Base-by-base conservation (phyloP, 2,329 filamentous ascomycete genomes). In the Microthyrium microscopicum region DNA sequence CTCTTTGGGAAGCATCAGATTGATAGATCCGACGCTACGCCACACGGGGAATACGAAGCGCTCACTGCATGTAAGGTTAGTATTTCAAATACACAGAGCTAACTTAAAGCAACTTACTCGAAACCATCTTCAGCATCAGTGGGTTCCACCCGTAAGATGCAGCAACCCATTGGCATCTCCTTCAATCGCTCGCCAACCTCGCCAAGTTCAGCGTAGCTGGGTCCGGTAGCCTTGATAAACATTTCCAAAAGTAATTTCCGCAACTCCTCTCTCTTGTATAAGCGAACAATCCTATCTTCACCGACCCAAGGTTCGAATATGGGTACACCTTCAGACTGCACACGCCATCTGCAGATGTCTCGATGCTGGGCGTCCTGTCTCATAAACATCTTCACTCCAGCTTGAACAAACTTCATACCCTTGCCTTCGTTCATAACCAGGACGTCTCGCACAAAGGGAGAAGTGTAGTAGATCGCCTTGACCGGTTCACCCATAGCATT, bases 311-410 rank as follows among this genome's bases (percentile, higher is more conserved):
- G 80, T 50, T 93, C 80, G 22, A 94, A 65, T 43, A 98, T 84
- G 7, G 79, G 74, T 60, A 98, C 73, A 17, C 89, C 89, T 56
- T 98, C 89, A 9, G 77, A 80, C 62, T 98, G 89, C 46, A 98
- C 89, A 29, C 89, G 74, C 89, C 89, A 98, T 38, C 77, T 71
- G 61, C 85, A 93, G 21, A 89, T 78, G 35, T 85, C 77, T 22
- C 77, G 75, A 4, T 76, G 79, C 39, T 92, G 85, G 0, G 82
- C 78, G 49, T 94, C 84, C 55, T 95, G 87, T 62, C 92, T 93
- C 64, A 95, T 89, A 53, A 92, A 98, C 83, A 95, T 95, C 60
- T 92, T 92, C 21, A 98, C 85, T 42, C 89, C 89, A 32, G 79
- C 87, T 56, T 98, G 89, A 31, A 98, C 80, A 51, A 98, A 93